Evolutionary conservation across 306 rosid genomes (phyloP).

Genomic region (Sicyos baderoa): DNA sequence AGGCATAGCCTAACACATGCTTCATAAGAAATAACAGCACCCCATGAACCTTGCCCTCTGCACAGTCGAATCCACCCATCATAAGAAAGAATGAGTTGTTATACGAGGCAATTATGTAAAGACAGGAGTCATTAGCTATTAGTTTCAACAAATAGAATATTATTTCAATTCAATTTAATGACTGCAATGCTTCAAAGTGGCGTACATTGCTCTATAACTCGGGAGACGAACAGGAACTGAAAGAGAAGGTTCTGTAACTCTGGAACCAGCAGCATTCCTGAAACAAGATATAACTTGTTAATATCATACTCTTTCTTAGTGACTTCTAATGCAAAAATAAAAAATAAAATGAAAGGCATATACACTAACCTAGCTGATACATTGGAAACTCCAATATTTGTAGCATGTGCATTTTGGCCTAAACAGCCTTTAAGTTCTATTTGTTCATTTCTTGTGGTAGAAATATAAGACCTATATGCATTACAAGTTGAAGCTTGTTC

Average conservation of each 20-base stretch:
- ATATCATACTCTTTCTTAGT: neutral
- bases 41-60: constrained; percentile 94
- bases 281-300: constrained; percentile 6
- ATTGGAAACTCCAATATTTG: neutral
- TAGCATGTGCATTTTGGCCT: constrained; percentile 10
- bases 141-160: neutral
- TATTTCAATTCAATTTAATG: neutral
- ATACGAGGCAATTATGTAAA: neutral
- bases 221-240: constrained; percentile 9
- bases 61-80: constrained; percentile 24
- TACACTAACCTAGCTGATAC: neutral
- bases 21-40: constrained; percentile 76
- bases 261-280: constrained; percentile 14
- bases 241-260: constrained; percentile 4
- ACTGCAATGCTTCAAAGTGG: neutral
- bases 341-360: neutral
- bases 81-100: neutral
- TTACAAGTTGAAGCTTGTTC: constrained; percentile 23
- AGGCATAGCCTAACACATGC: constrained; percentile 96
- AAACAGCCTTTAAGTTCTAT: neutral
- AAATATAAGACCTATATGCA: constrained; percentile 28
- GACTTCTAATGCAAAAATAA: neutral
- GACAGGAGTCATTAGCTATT: neutral
- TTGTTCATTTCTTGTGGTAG: constrained; percentile 7
- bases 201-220: constrained; percentile 9